A percentile compares a stretch with the other conserved stretches of the same genome.
Conservation (phyloP, 805 yeast species). For the Myxozyma kluyveri region DNA sequence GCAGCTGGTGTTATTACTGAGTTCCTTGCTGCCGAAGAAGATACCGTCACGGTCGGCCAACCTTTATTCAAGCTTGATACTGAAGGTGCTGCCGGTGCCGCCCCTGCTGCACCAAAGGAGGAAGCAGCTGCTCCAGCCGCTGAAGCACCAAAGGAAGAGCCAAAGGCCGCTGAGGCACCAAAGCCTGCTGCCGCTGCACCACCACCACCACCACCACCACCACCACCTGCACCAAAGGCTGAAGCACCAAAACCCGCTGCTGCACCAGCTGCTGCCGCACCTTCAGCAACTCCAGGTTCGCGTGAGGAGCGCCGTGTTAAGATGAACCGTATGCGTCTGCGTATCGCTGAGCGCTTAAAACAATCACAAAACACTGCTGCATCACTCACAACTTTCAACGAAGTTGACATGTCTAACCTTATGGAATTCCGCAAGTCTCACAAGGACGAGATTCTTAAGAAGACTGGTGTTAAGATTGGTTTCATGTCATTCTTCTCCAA, state of each 20-base stretch:
- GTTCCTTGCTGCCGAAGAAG: slow-evolving; percentile 77
- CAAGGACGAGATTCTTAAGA: slow-evolving; percentile 94
- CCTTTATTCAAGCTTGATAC: slow-evolving; percentile 80
- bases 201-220: slow-evolving; percentile 24
- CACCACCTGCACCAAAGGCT: slow-evolving; percentile 30
- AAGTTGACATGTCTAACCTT: slow-evolving; percentile 90
- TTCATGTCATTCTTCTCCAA: slow-evolving; percentile 98
- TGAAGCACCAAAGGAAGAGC: slow-evolving; percentile 37
- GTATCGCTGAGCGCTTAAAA: slow-evolving; percentile 98
- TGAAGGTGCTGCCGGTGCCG: slow-evolving; percentile 45
- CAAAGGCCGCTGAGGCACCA: slow-evolving; percentile 37
- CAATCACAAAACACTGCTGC: slow-evolving; percentile 99
- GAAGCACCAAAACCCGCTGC: slow-evolving; percentile 36
- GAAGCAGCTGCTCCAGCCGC: slow-evolving; percentile 31
- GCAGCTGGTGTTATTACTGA: slow-evolving; percentile 85
- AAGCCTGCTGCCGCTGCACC: slow-evolving; percentile 34
- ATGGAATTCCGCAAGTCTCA: slow-evolving; percentile 93
- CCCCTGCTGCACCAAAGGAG: slow-evolving; percentile 32
- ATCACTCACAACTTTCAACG: slow-evolving; percentile 95
- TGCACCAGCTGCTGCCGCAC: slow-evolving; percentile 32
- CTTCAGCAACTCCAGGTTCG: slow-evolving; percentile 53
- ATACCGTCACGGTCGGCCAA: slow-evolving; percentile 95
- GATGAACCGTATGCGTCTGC: slow-evolving; percentile 98
- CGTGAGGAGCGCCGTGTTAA: slow-evolving; percentile 89
- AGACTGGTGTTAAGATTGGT: slow-evolving; percentile 91